Base-by-base conservation (phyloP, 352 stramenopile genomes). In the Globisporangium radiosum region DNA sequence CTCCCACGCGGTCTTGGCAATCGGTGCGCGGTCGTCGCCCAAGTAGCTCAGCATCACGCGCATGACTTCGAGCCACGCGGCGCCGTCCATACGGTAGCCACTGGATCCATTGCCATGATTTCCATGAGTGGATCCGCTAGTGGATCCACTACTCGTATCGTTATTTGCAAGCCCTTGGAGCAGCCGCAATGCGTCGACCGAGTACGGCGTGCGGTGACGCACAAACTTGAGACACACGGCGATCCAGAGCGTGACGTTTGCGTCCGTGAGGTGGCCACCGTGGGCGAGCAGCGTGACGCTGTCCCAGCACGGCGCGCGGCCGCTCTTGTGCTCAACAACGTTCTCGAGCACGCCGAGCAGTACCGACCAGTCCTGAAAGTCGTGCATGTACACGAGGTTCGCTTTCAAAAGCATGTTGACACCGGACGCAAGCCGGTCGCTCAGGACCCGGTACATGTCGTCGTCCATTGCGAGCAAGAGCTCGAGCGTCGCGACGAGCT, bases 361-460 rank as follows among this genome's bases (percentile, higher is more conserved):
- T 13, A 89, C 71, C n/a, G 78, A 52, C 81, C 84, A 90, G 56
- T 94, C 83, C 66, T 85, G 71, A 53, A 90, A 91, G 39, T 90
- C 70, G 62, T 92, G 78, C 83, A 95, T 91, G 73, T 95, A 95
- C 63, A 93, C 83, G 14, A 91, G 66, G 43, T 95, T 95, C 1
- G 85, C 85, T 69, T 93, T 93, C 17, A 95, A 63, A 33, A 93
- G 62, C 73, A 93, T 86, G 43, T 88, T 90, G 52, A 95, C 84
- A 2, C 85, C 85, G 0, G 82, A 86, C 4, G 85, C 82, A 6
- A 95, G 59, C 11, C 85, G 79, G 47, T 95, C 83, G 43, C 83
- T 88, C n/a, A 95, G 63, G 2, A 75, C 85, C 52, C 83, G 77
- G 68, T 86, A 87, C 78, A 90, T 89, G 11, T 87, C 80, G 51